Percentiles rank a stretch among this genome's conserved stretches.
Evolutionary conservation across 2,329 filamentous ascomycete genomes (phyloP).

Genomic region (Berkeleyomyces rouxiae): DNA sequence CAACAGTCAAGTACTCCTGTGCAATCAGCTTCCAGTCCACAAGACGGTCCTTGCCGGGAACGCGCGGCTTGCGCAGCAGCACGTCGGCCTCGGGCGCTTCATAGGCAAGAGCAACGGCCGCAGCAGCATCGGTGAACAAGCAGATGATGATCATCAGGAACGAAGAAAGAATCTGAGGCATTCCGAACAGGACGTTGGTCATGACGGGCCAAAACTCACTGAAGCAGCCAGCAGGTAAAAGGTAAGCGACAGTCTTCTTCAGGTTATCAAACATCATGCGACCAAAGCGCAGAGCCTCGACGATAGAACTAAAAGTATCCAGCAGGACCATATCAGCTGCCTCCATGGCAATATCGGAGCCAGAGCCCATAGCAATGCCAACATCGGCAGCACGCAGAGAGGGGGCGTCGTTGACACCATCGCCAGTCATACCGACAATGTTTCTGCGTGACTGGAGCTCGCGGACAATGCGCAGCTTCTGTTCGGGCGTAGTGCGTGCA

Average conservation of each 20-base stretch:
- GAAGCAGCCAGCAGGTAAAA: conserved; percentile 90
- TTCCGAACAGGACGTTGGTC: conserved; percentile 88
- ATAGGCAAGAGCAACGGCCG: conserved; percentile 57
- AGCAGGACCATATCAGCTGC: conserved; percentile 97
- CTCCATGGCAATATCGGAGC: conserved; percentile 91
- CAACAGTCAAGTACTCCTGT: conserved; percentile 44
- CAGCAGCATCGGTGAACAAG: conserved; percentile 70
- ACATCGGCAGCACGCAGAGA: conserved; percentile 98
- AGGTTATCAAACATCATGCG: conserved; percentile 99
- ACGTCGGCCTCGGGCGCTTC: conserved; percentile 64
- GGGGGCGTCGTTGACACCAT: conserved; percentile 95
- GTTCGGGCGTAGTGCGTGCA: conserved; percentile 83
- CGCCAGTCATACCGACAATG: conserved; percentile 97
- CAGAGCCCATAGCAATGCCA: conserved; percentile 95
- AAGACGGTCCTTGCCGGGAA: conserved; percentile 51
- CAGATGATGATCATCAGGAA: conserved; percentile 99
- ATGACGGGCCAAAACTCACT: conserved; percentile 99
- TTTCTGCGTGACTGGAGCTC: conserved; percentile 83
- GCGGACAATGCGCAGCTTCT: conserved; percentile 94
- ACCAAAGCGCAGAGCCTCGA: conserved; percentile 93
- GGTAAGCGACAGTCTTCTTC: conserved; percentile 96
- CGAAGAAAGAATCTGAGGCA: conserved; percentile 93
- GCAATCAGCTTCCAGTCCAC: conserved; percentile 58
- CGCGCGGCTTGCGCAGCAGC: conserved; percentile 49
- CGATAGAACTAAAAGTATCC: conserved; percentile 97